Evolutionary conservation across 257 asterid genomes (phyloP).

Genomic region (Solanum piurae): DNA sequence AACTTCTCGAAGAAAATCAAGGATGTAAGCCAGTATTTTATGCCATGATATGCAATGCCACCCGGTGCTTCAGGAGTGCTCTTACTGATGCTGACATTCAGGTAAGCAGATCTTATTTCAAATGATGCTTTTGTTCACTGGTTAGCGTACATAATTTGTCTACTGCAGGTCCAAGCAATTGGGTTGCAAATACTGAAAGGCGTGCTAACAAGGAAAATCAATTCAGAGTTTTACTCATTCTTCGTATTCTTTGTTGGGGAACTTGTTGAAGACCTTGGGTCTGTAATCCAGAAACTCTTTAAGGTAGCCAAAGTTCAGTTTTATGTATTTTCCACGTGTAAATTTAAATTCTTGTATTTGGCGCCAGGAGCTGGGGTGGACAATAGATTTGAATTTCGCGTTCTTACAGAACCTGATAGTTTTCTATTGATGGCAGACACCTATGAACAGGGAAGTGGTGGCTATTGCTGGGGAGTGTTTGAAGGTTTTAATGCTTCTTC

Average conservation of each 20-base stretch:
- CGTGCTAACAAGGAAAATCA: conserved; percentile 52
- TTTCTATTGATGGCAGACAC: conserved; percentile 42
- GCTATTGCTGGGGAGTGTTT: conserved; percentile 82
- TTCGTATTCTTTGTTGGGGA: conserved; percentile 72
- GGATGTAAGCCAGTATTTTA: conserved; percentile 38
- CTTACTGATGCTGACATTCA: conserved; percentile 61
- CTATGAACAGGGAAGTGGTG: conserved; percentile 54
- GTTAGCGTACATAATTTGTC: not conserved
- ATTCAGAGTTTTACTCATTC: conserved; percentile 34
- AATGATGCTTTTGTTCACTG: not conserved
- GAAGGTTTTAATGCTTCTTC: conserved; percentile 65
- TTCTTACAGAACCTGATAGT: conserved; percentile 7
- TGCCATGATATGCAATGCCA: conserved; percentile 43
- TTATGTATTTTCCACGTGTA: not conserved
- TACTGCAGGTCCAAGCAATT: conserved; percentile 66
- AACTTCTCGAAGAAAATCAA: conserved; percentile 31
- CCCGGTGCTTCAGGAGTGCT: conserved; percentile 38
- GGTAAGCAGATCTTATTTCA: conserved; percentile 31
- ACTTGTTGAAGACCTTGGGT: conserved; percentile 50
- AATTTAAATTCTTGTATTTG: not conserved
- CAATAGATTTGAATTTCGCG: not conserved
- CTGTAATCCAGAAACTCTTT: conserved; percentile 33
- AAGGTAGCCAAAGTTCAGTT: conserved; percentile 31
- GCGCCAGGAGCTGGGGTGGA: not conserved
- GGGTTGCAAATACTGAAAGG: conserved; percentile 79